Conservation (phyloP, 345 rosid species). For the Draba incana region DNA sequence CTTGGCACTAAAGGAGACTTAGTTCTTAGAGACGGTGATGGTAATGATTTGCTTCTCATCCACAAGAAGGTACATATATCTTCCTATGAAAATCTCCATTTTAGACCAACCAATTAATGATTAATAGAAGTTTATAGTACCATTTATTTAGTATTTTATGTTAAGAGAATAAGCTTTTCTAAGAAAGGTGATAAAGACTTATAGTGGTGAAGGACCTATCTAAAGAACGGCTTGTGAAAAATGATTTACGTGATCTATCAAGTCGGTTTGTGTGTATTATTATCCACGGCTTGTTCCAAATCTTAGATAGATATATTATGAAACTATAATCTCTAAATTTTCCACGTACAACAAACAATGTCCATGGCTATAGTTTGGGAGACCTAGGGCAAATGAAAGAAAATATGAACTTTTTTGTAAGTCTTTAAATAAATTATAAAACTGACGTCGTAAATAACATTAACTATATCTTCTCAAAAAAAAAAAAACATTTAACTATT, state of each 20-base stretch:
- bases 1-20: slow-evolving; percentile 67
- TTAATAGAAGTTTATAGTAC: neutral
- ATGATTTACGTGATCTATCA: slow-evolving; percentile 1
- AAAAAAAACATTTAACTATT: neutral
- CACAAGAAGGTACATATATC: slow-evolving; percentile 57
- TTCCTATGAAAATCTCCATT: neutral
- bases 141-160: neutral
- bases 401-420: too few relatives aligned
- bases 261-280: neutral
- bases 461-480: too few relatives aligned
- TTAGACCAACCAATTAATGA: slow-evolving; percentile 10
- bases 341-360: neutral
- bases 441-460: neutral
- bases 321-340: neutral
- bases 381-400: too few relatives aligned
- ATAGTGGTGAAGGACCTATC: neutral
- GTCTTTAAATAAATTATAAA: neutral
- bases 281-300: neutral
- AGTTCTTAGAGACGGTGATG: slow-evolving; percentile 54
- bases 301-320: neutral
- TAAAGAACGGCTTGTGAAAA: slow-evolving; percentile 2
- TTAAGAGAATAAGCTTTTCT: neutral
- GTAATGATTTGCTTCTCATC: slow-evolving; percentile 67
- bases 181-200: slow-evolving; percentile 4
- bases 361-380: too few relatives aligned